Conservation (phyloP, 192 early-diverging fungal species). For the Coemansia sp. region DNA sequence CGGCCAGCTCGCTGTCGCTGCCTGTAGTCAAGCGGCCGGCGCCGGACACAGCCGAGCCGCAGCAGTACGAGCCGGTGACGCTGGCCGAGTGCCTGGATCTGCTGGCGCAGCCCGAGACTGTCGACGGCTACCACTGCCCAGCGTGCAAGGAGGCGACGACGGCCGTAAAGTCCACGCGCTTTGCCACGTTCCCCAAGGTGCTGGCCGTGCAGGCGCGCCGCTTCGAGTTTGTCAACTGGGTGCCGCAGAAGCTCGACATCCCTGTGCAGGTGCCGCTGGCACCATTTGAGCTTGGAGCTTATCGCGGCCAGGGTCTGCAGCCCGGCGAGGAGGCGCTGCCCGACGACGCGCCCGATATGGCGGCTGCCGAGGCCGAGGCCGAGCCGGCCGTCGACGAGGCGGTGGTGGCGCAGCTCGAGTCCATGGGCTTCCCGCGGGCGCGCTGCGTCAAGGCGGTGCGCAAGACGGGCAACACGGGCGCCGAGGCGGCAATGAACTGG, state of each 20-base stretch:
- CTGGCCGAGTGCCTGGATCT: constrained; percentile 64
- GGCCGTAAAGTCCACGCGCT: constrained; percentile 61
- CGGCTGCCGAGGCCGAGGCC: neutral
- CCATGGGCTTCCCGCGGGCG: constrained; percentile 90
- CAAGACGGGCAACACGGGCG: constrained; percentile 71
- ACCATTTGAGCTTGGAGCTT: constrained; percentile 62
- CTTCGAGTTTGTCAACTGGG: constrained; percentile 80
- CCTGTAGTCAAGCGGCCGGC: constrained; percentile 61
- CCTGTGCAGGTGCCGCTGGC: constrained; percentile 56
- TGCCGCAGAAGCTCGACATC: constrained; percentile 61
- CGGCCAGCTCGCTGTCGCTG: constrained; percentile 57
- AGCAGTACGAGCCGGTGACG: constrained; percentile 40
- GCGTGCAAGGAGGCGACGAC: constrained; percentile 56
- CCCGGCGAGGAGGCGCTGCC: constrained; percentile 72
- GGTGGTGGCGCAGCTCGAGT: constrained; percentile 72
- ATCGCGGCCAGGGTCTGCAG: constrained; percentile 63
- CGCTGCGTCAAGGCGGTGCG: constrained; percentile 79
- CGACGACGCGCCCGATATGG: constrained; percentile 48
- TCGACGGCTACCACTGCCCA: constrained; percentile 64
- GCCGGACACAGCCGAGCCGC: neutral
- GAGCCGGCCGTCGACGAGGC: constrained; percentile 56
- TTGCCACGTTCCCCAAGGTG: constrained; percentile 71
- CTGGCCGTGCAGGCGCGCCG: constrained; percentile 67
- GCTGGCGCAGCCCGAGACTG: constrained; percentile 51
- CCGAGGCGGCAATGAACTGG: constrained; percentile 90